Evolutionary conservation across 106 monocot species (phyloP).

Genomic region (Dendrobium chrysotoxum): DNA sequence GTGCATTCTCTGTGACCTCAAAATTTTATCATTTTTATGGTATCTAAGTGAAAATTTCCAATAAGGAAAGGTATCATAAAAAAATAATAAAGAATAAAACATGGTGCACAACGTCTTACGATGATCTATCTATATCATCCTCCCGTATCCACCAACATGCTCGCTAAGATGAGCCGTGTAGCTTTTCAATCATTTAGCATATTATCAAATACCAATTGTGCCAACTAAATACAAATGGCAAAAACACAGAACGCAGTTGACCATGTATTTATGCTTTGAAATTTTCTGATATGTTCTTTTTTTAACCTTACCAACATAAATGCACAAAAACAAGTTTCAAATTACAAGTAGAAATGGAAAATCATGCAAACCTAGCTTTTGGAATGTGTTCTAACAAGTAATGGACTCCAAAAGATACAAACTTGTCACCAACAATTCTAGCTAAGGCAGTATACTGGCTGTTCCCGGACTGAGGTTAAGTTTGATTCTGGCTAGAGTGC

Average conservation of each 20-base stretch:
- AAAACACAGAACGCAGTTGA: neutral
- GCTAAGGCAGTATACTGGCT: too few relatives aligned
- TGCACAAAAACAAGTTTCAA: too few relatives aligned
- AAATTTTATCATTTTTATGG: neutral
- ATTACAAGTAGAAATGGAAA: too few relatives aligned
- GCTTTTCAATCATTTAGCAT: neutral
- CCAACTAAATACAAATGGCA: neutral
- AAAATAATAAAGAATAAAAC: neutral
- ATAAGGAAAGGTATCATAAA: neutral
- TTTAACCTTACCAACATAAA: too few relatives aligned
- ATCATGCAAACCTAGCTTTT: too few relatives aligned
- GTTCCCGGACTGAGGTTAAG: too few relatives aligned
- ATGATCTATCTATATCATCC: neutral
- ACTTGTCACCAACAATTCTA: too few relatives aligned
- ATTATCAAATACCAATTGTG: neutral
- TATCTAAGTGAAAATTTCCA: neutral
- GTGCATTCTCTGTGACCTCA: slow-evolving; percentile 55
- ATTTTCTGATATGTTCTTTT: neutral
- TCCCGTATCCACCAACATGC: neutral
- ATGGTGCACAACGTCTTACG: neutral
- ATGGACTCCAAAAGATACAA: too few relatives aligned
- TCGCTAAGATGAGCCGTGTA: neutral
- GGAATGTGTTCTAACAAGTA: too few relatives aligned
- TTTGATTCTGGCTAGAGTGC: too few relatives aligned
- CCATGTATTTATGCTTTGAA: neutral